phyloP scores from a whole-genome alignment of 2,329 filamentous ascomycete genomes.

The Geosmithia flava region DNA sequence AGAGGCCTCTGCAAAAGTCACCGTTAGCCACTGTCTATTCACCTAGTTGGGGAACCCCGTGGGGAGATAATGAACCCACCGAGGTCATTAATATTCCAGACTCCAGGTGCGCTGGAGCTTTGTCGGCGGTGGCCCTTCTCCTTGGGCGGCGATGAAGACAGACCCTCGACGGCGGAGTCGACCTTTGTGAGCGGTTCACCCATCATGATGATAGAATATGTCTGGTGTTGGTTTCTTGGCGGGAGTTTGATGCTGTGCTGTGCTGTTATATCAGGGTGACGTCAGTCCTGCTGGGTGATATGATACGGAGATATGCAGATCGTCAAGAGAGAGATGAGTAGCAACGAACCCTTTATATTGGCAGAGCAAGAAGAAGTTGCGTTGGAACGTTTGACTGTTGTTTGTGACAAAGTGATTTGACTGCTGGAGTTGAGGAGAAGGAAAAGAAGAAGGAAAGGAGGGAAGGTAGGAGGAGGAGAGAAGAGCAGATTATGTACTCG shows the following conservation, averaged over 20 bases:
- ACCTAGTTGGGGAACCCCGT: too few species aligned
- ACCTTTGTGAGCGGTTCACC: constrained; percentile 63
- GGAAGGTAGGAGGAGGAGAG: constrained; percentile 3
- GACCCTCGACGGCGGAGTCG: constrained; percentile 79
- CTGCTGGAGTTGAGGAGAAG: not conserved
- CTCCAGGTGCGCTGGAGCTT: constrained; percentile 59
- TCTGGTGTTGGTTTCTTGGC: too few species aligned
- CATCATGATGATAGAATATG: constrained; percentile 13
- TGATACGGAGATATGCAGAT: too few species aligned
- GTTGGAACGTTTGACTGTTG: too few species aligned
- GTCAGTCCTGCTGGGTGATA: too few species aligned
- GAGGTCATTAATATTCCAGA: constrained; percentile 69
- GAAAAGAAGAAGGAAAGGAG: not conserved
- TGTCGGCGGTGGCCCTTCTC: constrained; percentile 56
- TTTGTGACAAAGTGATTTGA: not conserved
- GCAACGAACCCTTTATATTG: too few species aligned
- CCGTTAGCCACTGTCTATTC: not conserved
- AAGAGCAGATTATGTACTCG: not conserved
- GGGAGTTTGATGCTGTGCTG: too few species aligned
- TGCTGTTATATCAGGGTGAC: too few species aligned
- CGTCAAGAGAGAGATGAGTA: too few species aligned
- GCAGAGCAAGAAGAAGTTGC: too few species aligned
- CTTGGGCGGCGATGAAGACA: constrained; percentile 54
- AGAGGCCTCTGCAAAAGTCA: constrained; percentile 49
- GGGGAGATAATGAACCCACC: constrained; percentile 39